Evolutionary conservation across 2,329 filamentous ascomycete genomes (phyloP).

Genomic region (Cercospora sojina): DNA sequence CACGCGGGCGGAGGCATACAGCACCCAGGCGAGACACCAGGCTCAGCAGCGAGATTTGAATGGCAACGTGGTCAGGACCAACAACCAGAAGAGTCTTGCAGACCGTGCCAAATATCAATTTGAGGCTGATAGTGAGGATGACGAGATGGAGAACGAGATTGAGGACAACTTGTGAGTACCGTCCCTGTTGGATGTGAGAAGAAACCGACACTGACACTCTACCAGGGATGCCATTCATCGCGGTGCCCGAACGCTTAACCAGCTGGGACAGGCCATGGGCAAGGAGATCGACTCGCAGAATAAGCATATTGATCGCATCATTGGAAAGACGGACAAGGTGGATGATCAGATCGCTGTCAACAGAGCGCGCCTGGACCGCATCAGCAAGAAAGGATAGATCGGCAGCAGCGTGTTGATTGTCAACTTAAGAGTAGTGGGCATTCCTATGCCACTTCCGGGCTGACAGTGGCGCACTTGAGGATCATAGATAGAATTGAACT

Average conservation of each 20-base stretch:
- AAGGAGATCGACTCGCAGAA: slow-evolving; percentile 76
- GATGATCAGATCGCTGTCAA: slow-evolving; percentile 80
- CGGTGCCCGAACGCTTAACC: slow-evolving; percentile 68
- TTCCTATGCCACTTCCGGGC: neutral
- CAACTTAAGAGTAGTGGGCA: neutral
- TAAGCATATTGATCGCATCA: slow-evolving; percentile 72
- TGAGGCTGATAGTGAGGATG: slow-evolving; percentile 70
- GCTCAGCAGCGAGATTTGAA: slow-evolving; percentile 58
- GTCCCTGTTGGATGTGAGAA: too few relatives aligned
- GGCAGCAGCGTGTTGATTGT: neutral
- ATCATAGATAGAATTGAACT: neutral
- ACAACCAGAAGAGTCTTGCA: slow-evolving; percentile 53
- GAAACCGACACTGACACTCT: too few relatives aligned
- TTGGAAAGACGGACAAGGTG: slow-evolving; percentile 67
- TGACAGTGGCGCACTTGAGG: neutral
- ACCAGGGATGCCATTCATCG: slow-evolving; percentile 54
- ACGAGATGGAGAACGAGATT: slow-evolving; percentile 57
- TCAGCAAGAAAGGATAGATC: slow-evolving; percentile 43
- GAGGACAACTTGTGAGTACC: slow-evolving; percentile 38
- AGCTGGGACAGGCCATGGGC: slow-evolving; percentile 70
- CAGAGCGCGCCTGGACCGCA: slow-evolving; percentile 67
- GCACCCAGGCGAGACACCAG: slow-evolving; percentile 59
- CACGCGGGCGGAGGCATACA: slow-evolving; percentile 55
- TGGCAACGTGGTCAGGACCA: slow-evolving; percentile 51
- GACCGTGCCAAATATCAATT: slow-evolving; percentile 74